phyloP scores from a whole-genome alignment of 192 early-diverging fungal species.

The Coemansia sp. region DNA sequence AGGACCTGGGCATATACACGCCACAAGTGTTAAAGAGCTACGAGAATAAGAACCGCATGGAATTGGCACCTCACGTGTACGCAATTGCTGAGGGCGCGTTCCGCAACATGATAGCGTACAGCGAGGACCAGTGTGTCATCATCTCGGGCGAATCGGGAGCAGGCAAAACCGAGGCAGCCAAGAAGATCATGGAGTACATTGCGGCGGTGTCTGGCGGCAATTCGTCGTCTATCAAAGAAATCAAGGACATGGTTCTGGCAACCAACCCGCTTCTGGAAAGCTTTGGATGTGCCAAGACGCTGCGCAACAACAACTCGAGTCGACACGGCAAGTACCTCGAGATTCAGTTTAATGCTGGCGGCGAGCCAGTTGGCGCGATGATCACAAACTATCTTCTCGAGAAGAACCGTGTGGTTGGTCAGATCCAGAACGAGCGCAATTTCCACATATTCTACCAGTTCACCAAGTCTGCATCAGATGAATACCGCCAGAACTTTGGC shows the following conservation, averaged over 20 bases:
- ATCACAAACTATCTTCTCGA: conserved; percentile 98
- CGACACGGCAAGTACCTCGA: conserved; percentile 99
- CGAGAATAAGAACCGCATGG: conserved; percentile 79
- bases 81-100: conserved; percentile 90
- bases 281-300: conserved; percentile 98
- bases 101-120: conserved; percentile 95
- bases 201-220: conserved; percentile 87
- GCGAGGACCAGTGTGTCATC: conserved; percentile 99
- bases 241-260: conserved; percentile 98
- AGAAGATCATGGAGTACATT: conserved; percentile 97
- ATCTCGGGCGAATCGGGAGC: conserved; percentile 96
- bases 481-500: conserved; percentile 67
- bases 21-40: conserved; percentile 84
- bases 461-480: conserved; percentile 71
- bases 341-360: conserved; percentile 91
- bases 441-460: conserved; percentile 98
- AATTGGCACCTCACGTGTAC: conserved; percentile 96
- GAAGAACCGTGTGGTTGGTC: conserved; percentile 94
- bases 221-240: conserved; percentile 76
- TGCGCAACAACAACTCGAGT: conserved; percentile 98
- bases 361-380: conserved; percentile 92
- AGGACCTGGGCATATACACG: conserved; percentile 92
- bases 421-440: conserved; percentile 91
- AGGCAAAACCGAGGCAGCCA: conserved; percentile 90
- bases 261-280: conserved; percentile 97